Percentiles rank a stretch among this genome's conserved stretches.
Evolutionary conservation across 257 asterid species (phyloP).

Genomic region (Misopates orontium): DNA sequence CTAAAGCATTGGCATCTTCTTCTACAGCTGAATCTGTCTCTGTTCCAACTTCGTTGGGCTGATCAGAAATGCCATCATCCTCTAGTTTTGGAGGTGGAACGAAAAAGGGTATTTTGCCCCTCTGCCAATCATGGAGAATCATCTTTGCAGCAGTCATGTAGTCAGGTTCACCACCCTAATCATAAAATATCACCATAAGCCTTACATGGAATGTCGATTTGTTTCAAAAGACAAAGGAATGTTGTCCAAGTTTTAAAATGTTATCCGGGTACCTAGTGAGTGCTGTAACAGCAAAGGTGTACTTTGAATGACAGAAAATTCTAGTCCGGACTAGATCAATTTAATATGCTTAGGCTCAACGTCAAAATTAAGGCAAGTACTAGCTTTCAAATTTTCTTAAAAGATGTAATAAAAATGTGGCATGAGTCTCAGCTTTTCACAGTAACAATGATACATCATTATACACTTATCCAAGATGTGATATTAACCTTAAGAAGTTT

Average conservation of each 20-base stretch:
- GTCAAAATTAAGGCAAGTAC: no score
- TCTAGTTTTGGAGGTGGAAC: conserved; percentile 73
- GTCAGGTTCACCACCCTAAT: conserved; percentile 96
- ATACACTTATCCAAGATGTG: background rate
- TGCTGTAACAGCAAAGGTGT: no score
- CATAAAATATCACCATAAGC: conserved; percentile 15
- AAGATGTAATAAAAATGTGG: no score
- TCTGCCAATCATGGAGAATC: conserved; percentile 95
- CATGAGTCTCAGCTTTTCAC: no score
- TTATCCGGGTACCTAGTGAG: no score
- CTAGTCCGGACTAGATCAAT: no score
- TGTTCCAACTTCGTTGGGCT: conserved; percentile 32
- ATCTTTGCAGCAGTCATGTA: conserved; percentile 83
- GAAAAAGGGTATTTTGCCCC: conserved; percentile 85
- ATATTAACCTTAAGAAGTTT: conserved; percentile 78
- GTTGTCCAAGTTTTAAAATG: no score
- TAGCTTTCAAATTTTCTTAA: no score
- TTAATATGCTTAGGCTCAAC: no score
- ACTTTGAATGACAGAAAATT: no score
- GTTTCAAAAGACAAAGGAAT: no score
- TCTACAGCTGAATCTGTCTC: background rate
- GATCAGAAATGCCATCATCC: conserved; percentile 31
- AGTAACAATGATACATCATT: background rate
- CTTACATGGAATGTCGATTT: background rate
- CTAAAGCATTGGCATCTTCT: conserved; percentile 40